Base-by-base conservation (phyloP, 2,329 filamentous ascomycete genomes). In the Phaeosphaeriaceae sp. region DNA sequence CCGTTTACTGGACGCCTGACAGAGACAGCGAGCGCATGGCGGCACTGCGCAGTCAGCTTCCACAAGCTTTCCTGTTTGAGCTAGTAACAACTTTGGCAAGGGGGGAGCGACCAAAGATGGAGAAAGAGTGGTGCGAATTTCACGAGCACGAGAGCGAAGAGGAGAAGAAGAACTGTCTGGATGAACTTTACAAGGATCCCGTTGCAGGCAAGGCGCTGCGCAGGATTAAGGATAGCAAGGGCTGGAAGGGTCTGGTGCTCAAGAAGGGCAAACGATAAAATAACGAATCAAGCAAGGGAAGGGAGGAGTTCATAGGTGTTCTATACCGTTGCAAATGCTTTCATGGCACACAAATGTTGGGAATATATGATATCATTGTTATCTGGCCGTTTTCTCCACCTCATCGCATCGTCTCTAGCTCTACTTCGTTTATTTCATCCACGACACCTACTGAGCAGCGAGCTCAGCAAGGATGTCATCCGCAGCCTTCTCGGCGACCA, bases 401-500 rank as follows among this genome's bases (percentile, higher is more conserved):
- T 21, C 42, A 45, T 21, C 10, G 19, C 21, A 22, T 45, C 42
- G 19, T 45, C 21, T 21, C 42, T 21, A 21, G 19, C 42, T 45
- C 42, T 21, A 20, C 3, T 22, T 7, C 42, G 21, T 21, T 45
- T 6, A 1, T 45, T 21, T 17, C 11, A 17, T 6, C 19, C 3
- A 20, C 17, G 7, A 44, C 41, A 10, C 17, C 15, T 36, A 45
- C 33, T 53, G 41, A 24, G 41, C n/a, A 53, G 50, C 22, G 21
- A 53, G 51, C 41, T 62, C 55, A 33, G 59, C 54, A 10, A 76
- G 52, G 82, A 89, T 88, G 15, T 82, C 82, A 73, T 88, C 85
- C 1, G 85, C 84, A 0, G 87, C 87, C 78, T 89, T 89, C 79
- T 89, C 86, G 1, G 80, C 81, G 13, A 85, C 78, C 71, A 89